Evolutionary conservation across 257 asterid species (phyloP), one percentile per base, ranked within the genome.

Genomic region (Nicotiana undulata): DNA sequence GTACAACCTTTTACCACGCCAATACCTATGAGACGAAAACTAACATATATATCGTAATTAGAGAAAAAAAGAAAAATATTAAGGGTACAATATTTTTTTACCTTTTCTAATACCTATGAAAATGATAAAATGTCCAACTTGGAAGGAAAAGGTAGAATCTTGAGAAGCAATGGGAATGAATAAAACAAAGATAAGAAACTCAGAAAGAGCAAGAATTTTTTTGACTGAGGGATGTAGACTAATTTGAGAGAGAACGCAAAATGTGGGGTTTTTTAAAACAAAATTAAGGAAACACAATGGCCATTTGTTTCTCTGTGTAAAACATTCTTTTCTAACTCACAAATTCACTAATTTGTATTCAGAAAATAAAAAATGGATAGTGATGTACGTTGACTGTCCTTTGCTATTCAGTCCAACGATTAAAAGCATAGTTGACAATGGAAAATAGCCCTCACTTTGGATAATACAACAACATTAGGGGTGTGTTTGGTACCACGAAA

Each of bases 181-280:
- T 74, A 31, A 20, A 74, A 24, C 40, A 74, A 24, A 46, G 3
- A 46, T 72, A 9, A 9, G 3, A 40, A 44, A 13, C 18, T 1
- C 46, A 64, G 49, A 31, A 64, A 64, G 15, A 64, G 74, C 17
- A 16, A 17, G 3, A 13, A 28, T 26, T 26, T 22, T 4, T 24
- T 26, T 63, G 40, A n/a, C 7, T 63, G 22, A 64, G 5, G n/a
- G 17, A 72, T 72, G 78, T 34, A 74, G 37, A 74, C 20, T 1
- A 74, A 74, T 26, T 74, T 74, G 79, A 49, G 44, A 49, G 24
- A 49, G 16, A 49, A 37, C 79, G 79, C 61, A 74, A 74, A 74
- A 74, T 49, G 51, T 74, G 79, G 79, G 15, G 61, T 4, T 44
- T 70, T 70, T n/a, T 5, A 68, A 49, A 52, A 52, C 58, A 52